Base-by-base conservation (phyloP, 208 protist species). In the Sergeia podlipaevii region DNA sequence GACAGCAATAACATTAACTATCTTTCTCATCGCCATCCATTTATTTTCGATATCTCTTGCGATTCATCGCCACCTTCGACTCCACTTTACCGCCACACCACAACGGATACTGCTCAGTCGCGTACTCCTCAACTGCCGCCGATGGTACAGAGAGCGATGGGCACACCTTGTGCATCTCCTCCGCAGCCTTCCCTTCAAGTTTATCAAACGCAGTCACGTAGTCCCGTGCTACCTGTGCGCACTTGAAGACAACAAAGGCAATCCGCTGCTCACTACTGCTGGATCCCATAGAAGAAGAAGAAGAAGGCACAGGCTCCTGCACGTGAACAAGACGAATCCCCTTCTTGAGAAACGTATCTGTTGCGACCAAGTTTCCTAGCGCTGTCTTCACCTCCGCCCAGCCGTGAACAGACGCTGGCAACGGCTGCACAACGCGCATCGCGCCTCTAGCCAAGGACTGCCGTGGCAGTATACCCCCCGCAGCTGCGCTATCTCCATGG, bases 301-400 rank as follows among this genome's bases (percentile, higher is more conserved):
- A n/a, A n/a, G n/a, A n/a, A n/a, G n/a, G n/a, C n/a, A n/a, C n/a
- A n/a, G n/a, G n/a, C 11, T 65, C 66, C 21, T 61, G 53, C 28
- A 75, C 53, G 29, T 65, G 58, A 28, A 70, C 20, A 24, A 75
- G 61, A 3, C 44, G 57, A 20, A 75, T 61, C 17, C 55, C 41
- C 17, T 54, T 48, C 21, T 48, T 54, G 27, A 70, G 28, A 0
- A 20, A 36, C 0, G 52, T 30, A 45, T 63, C 59, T 1, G 50
- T 29, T 32, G 56, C 0, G 49, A 36, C 42, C 21, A 75, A 41
- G 15, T 70, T 58, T 4, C 68, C 68, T 0, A 75, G 55, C 37
- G 57, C 58, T 55, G 57, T 53, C 43, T 75, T 75, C 1, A 75
- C 34, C 28, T 50, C 56, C 29, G 46, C 45, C 68, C 68, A 75